Evolutionary conservation across 2,329 filamentous ascomycete genomes (phyloP), one percentile per base, ranked within the genome.

Genomic region (Penicillium brasilianum): DNA sequence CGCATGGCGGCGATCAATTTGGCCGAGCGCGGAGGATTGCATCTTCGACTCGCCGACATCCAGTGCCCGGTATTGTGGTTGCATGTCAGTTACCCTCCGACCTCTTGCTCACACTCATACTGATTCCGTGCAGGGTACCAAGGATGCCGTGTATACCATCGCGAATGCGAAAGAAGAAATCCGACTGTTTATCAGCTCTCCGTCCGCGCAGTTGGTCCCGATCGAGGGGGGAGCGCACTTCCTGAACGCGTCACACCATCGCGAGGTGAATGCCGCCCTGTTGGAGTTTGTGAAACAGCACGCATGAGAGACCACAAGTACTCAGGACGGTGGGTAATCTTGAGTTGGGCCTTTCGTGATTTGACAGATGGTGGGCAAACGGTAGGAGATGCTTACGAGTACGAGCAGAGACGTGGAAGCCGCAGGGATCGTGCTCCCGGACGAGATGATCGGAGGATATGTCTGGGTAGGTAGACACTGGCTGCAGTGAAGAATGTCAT

Each of bases 1-100:
- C 74, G 82, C 1, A 83, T 84, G 82, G 81, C 81, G n/a, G 76
- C 79, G 1, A 81, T 83, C 57, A 83, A 82, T 60, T 67, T 85
- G 22, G 66, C 75, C 16, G 81, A 83, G 56, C 71, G 83, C 2
- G 84, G 84, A 70, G 80, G 80, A 1, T 63, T 86, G 65, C 76
- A 81, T 59, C 66, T 74, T 4, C 66, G 83, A 8, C 60, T 84
- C 32, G 74, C 70, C 3, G 82, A 85, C 70, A 73, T 85, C 4
- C 70, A 66, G 48, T 84, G 82, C 70, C 83, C 83, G 0, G 82
- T 85, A 2, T 66, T 81, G 51, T 84, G 83, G 83, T 60, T 85
- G 60, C 69, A 81, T 69, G 80, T 82, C 49, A 78, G 72, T 64
- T 34, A 11, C 16, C 39, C 5, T 34, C 25, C 4, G 76, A 0